A percentile compares a stretch with the other conserved stretches of the same genome.
Conservation (phyloP, 108 stramenopile species). For the Nitzschia sp. region DNA sequence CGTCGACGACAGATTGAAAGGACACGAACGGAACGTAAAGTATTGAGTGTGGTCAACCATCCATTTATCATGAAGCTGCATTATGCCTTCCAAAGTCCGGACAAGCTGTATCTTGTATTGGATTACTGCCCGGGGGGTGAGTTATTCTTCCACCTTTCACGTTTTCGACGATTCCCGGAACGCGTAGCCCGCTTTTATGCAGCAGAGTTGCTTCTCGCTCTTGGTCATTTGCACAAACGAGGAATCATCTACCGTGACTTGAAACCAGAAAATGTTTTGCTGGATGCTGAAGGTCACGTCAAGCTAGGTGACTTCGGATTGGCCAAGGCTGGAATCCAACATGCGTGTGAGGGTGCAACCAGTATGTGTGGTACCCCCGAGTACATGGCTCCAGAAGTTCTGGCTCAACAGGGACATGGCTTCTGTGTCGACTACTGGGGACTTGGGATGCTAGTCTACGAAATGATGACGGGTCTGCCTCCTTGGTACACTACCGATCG, state of each 20-base stretch:
- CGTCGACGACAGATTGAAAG: conserved; percentile 93
- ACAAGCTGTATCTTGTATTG: conserved; percentile 91
- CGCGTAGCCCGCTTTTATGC: conserved; percentile 90
- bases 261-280: conserved; percentile 88
- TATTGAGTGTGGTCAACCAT: conserved; percentile 84
- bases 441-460: conserved; percentile 92
- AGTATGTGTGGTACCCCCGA: conserved; percentile 98
- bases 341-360: conserved; percentile 85
- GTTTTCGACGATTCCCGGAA: conserved; percentile 90
- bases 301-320: conserved; percentile 91
- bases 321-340: conserved; percentile 78
- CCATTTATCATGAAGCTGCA: conserved; percentile 90
- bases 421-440: conserved; percentile 95
- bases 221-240: conserved; percentile 84
- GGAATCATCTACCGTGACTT: conserved; percentile 89
- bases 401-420: conserved; percentile 79
- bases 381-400: conserved; percentile 97
- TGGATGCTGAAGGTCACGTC: conserved; percentile 90
- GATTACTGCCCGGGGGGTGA: conserved; percentile 98
- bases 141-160: conserved; percentile 94
- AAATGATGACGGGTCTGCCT: conserved; percentile 98
- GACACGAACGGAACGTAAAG: conserved; percentile 94
- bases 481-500: conserved; percentile 98
- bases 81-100: conserved; percentile 86
- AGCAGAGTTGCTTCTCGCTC: conserved; percentile 88